Evolutionary conservation across 768 basidiomycete genomes (phyloP), one percentile per base, ranked within the genome.

Genomic region (Boletales sp.): DNA sequence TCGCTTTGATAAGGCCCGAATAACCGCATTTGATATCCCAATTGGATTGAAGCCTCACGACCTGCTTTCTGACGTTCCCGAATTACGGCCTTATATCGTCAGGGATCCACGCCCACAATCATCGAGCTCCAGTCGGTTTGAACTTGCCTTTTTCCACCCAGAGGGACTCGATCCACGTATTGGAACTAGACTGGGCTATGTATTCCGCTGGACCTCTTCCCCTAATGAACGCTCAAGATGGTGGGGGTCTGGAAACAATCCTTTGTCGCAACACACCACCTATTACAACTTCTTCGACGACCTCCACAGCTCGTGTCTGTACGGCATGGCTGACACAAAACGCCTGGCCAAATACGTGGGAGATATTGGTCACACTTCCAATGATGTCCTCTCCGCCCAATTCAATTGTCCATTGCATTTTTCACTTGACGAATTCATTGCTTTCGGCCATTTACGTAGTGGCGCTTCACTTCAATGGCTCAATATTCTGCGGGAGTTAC

Each of bases 21-120:
- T 28, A 1, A 12, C 34, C 15, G 7, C 10, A 34, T 12, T 13
- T 34, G 34, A 34, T 34, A 15, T 15, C 34, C 2, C 13, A 8
- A 12, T 15, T 12, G 34, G 11, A 6, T 14, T 1, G 8, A 14
- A 32, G 37, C 30, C 21, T n/a, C 11, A 31, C 0, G 9, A 30
- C 19, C 5, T 21, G 44, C n/a, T 47, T 39, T 18, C 41, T 33
- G 53, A 13, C 33, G 57, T 14, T 78, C 77, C 44, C 60, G 70
- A 13, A 0, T 8, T 11, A 54, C 56, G 6, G 6, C 30, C 41
- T 42, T 31, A 42, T 12, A n/a, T 42, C 13, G n/a, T 31, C 10
- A 11, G 12, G 36, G 2, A 11, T n/a, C n/a, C 2, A 18, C 3
- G 36, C 9, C 36, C 1, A 10, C n/a, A 37, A 8, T 17, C n/a